These are phyloP conservation scores for Westerdykella ornata DNA, from an alignment of 2,329 filamentous ascomycete genomes.

Conservation along the genomic window DNA sequence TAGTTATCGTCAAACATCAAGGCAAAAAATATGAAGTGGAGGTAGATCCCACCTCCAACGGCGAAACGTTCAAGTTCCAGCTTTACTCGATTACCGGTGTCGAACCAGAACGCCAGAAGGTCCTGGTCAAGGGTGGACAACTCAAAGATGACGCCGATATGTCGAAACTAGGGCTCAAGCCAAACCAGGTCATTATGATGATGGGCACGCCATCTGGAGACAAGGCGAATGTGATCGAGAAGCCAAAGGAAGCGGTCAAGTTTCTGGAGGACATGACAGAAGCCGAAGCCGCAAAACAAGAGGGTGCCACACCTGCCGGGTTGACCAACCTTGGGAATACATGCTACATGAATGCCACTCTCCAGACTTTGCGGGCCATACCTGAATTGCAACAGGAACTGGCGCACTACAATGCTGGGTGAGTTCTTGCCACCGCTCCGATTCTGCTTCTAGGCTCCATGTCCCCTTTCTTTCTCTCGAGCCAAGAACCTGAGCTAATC, in stretches of 20 bases:
- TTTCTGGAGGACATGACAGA: constrained; percentile 98
- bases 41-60: constrained; percentile 73
- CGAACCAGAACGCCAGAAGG: constrained; percentile 93
- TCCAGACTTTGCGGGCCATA: constrained; percentile 83
- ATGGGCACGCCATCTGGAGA: constrained; percentile 79
- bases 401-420: constrained; percentile 51
- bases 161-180: constrained; percentile 74
- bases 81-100: constrained; percentile 92
- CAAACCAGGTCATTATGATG: constrained; percentile 87
- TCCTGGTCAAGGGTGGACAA: constrained; percentile 87
- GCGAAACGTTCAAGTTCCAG: constrained; percentile 93
- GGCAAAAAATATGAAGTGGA: constrained; percentile 95
- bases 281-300: constrained; percentile 75
- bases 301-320: constrained; percentile 79
- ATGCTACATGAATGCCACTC: constrained; percentile 93
- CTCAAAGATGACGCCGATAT: constrained; percentile 93
- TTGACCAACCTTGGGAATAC: constrained; percentile 93
- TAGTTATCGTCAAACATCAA: constrained; percentile 89
- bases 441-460: not conserved
- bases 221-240: constrained; percentile 54
- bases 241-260: constrained; percentile 71
- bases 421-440: constrained; percentile 6
- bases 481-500: not conserved
- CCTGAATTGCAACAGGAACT: constrained; percentile 85
- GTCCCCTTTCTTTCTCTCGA: not conserved